Conservation (phyloP, 441 rosid genomes). For the Mallotus japonicus region DNA sequence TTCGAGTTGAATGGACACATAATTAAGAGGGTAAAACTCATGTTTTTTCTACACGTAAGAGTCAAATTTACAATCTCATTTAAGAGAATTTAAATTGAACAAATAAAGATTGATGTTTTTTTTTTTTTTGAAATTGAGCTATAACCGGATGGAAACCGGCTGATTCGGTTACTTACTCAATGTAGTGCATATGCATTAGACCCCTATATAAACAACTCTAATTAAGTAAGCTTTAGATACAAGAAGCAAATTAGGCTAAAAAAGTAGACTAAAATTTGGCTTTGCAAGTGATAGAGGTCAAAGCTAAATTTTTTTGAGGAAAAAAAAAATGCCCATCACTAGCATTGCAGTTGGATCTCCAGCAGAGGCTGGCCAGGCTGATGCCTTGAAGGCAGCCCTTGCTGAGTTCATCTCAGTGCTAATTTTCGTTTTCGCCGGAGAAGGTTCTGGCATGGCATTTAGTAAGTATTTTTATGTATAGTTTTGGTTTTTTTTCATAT, state of each 20-base stretch:
- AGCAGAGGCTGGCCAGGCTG: conserved; percentile 54
- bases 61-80: too few relatives aligned
- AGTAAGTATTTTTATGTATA: conserved; percentile 22
- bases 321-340: conserved; percentile 55
- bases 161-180: conserved; percentile 20
- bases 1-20: too few relatives aligned
- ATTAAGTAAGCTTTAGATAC: neutral
- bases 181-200: neutral
- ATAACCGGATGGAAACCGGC: conserved; percentile 25
- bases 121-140: conserved; percentile 16
- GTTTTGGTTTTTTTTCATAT: too few relatives aligned
- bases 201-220: conserved; percentile 31
- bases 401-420: conserved; percentile 79
- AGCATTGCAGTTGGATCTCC: conserved; percentile 70
- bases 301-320: conserved; percentile 8
- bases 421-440: conserved; percentile 79
- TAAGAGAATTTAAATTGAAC: too few relatives aligned
- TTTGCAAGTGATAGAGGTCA: neutral
- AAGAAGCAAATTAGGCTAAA: neutral
- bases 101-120: neutral
- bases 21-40: too few relatives aligned
- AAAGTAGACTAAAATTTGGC: conserved; percentile 7
- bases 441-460: conserved; percentile 88
- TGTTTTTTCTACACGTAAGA: too few relatives aligned
- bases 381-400: conserved; percentile 62